Evolutionary conservation across 78 protist genomes (phyloP), one percentile per base, ranked within the genome.

Genomic region (Tieghemostelium lacteum): DNA sequence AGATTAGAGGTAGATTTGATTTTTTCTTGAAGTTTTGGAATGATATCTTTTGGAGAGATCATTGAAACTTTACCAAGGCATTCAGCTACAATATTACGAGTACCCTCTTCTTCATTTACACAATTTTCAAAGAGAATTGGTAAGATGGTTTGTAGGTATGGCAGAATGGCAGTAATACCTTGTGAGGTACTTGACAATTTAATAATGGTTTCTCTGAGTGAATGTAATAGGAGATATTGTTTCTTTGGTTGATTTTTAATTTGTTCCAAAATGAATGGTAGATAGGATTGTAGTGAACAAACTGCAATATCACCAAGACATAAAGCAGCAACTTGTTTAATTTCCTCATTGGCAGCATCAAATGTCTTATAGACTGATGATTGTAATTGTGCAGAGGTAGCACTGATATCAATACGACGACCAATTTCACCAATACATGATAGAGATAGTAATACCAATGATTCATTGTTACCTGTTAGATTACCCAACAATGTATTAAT

Each of bases 381-480:
- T n/a, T 70, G 92, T 29, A 95, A 60, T 54, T 34, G 16, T 16
- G 7, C 5, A 20, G 40, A 31, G 86, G 20, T 33, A 4, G 34
- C 24, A n/a, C 74, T n/a, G 37, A 97, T 66, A 60, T 96, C 96
- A 39, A 14, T 2, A 36, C 52, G 63, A 34, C 76, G 71, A 49
- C 98, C 99, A 26, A 96, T 94, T 88, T 97, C 98, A 28, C 99
- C 98, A 7, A 97, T 20, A 61, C 93, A 74, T 14, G 88, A 31
- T 29, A 97, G 77, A 24, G 97, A 95, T 8, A 96, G 22, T 55
- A 95, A 31, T 39, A 24, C 63, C 33, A 24, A 22, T 65, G 83
- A 31, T 7, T 76, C 93, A 36, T 92, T 42, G 42, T 29, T 20
- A 14, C 62, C 31, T 16, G 62, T 22, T 14, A 88, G 39, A 29